Percentiles rank a stretch among this genome's conserved stretches.
Conservation (phyloP, 257 asterid species). For the Capsicum baccatum region DNA sequence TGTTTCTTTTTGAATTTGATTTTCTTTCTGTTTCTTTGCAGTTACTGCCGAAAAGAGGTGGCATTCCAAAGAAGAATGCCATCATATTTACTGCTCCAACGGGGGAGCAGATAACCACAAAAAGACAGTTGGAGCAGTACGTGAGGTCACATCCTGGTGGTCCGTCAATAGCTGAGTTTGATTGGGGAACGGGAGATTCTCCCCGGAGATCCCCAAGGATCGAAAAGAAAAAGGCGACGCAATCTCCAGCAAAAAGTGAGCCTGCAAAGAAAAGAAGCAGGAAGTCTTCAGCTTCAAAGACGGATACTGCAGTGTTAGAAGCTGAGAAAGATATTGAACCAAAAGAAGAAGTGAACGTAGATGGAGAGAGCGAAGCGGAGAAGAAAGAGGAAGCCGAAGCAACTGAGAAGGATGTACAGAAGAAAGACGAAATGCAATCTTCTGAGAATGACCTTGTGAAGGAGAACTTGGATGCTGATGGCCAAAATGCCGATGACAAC, state of each 20-base stretch:
- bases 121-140: slow-evolving; percentile 53
- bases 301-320: background rate
- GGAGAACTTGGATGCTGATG: slow-evolving; percentile 16
- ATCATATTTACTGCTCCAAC: slow-evolving; percentile 59
- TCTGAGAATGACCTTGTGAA: background rate
- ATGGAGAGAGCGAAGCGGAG: slow-evolving; percentile 27
- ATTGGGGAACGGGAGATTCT: slow-evolving; percentile 66
- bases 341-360: background rate
- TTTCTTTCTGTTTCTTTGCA: slow-evolving; percentile 31
- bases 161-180: slow-evolving; percentile 50
- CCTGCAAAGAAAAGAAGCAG: slow-evolving; percentile 50
- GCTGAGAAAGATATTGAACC: slow-evolving; percentile 16
- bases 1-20: background rate
- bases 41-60: slow-evolving; percentile 48
- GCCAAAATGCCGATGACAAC: background rate
- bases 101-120: slow-evolving; percentile 56
- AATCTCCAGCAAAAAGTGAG: slow-evolving; percentile 41
- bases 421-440: slow-evolving; percentile 12
- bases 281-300: slow-evolving; percentile 47
- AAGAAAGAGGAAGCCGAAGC: slow-evolving; percentile 30
- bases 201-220: slow-evolving; percentile 66
- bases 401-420: slow-evolving; percentile 29
- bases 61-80: slow-evolving; percentile 51
- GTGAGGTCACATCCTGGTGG: slow-evolving; percentile 58
- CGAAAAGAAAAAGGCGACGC: slow-evolving; percentile 46